Conservation (phyloP, 148 eudicot species). For the Rheum nobile region DNA sequence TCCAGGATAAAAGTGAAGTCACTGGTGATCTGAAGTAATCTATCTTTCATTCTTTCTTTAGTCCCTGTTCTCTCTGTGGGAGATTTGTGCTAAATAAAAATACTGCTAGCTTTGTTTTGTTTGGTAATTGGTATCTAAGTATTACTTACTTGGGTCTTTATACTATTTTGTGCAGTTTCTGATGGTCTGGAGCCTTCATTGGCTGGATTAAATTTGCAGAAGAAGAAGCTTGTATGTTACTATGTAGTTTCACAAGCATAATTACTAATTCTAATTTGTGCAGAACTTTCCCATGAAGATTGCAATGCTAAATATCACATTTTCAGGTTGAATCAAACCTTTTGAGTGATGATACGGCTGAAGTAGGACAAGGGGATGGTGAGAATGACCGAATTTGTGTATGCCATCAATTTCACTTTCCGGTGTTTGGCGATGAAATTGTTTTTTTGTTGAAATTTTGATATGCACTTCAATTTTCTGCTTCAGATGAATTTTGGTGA, state of each 20-base stretch:
- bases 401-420: background rate
- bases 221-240: constrained; percentile 11
- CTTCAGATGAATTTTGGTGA: constrained; percentile 10
- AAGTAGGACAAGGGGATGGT: constrained; percentile 7
- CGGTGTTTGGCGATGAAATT: background rate
- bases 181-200: constrained; percentile 17
- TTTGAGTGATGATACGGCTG: constrained; percentile 6
- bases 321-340: constrained; percentile 8
- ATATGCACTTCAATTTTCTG: background rate
- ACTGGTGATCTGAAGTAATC: background rate
- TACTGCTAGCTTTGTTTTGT: background rate
- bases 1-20: background rate
- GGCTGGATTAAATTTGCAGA: constrained; percentile 11
- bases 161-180: constrained; percentile 34
- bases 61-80: background rate
- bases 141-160: background rate
- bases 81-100: background rate
- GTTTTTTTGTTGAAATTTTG: background rate
- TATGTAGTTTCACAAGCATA: background rate
- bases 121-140: background rate
- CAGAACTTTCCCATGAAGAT: background rate
- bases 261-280: background rate
- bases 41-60: background rate
- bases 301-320: background rate
- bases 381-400: background rate